Base-by-base conservation (phyloP, 1,284 basidiomycete genomes). In the Kwoniella shivajii region DNA sequence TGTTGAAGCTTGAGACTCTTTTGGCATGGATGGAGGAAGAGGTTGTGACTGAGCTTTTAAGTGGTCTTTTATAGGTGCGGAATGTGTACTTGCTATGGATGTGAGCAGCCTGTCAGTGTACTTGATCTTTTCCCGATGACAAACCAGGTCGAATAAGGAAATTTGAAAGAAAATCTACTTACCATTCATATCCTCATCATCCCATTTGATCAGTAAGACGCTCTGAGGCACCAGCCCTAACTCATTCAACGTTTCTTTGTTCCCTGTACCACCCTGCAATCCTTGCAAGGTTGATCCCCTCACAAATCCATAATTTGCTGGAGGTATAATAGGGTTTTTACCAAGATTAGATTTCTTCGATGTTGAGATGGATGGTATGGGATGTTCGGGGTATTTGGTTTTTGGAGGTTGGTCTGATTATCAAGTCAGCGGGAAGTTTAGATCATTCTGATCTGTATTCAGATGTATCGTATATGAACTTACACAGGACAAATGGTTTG, bases 211-310 rank as follows among this genome's bases (percentile, higher is more conserved):
- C 51, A 77, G 42, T 51, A 78, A 56, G 30, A 78, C 65, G 59
- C 72, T 74, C 68, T 78, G 77, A 5, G 77, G 77, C 10, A 78
- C 76, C 13, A 78, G 55, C 2, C 75, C 74, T 27, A 78, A 59
- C 42, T 75, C 68, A 27, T 57, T 52, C 34, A 78, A 57, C 3
- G 60, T 72, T 64, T 75, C 71, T 34, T 62, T 67, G 7, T 71
- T 68, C 6, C 74, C 74, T 27, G 63, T 72, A 4, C 74, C 74
- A n/a, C 66, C 67, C 50, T 64, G 63, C 31, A 70, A 50, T 31
- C 68, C 64, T 3, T 55, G 54, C 16, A 62, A 53, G 9, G 51
- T 38, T 4, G 46, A 52, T 0, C 70, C 73, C 13, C 67, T 64
- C 24, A 69, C 60, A 5, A 56, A 52, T 4, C 71, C 72, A 41